Percentiles rank a stretch among this genome's conserved stretches.
These are phyloP conservation scores for Beta lomatogona DNA, from an alignment of 179 eudicot genomes.

Conservation along the genomic window DNA sequence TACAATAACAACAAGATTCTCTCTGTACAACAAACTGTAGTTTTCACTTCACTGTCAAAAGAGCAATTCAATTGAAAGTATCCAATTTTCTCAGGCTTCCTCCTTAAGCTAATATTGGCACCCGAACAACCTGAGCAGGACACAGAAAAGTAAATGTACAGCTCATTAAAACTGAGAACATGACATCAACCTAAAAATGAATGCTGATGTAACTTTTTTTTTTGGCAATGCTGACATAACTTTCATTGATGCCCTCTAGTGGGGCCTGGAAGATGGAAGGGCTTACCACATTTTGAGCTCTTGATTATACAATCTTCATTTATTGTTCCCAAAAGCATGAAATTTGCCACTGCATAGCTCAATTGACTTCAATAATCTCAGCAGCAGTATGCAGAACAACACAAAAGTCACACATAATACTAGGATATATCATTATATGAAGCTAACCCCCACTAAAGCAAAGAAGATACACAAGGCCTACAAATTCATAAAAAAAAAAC, in stretches of 20 bases:
- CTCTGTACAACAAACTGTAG: neutral
- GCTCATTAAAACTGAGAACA: neutral
- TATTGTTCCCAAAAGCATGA: neutral
- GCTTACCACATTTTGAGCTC: no score
- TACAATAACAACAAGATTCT: conserved; percentile 8
- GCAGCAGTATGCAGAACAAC: neutral
- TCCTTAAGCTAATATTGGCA: neutral
- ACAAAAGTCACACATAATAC: no score
- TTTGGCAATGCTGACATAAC: no score
- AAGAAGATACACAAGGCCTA: neutral
- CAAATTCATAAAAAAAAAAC: neutral
- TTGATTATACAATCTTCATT: neutral
- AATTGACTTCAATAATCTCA: neutral
- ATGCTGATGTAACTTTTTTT: no score
- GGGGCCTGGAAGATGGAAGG: no score
- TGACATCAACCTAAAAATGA: neutral
- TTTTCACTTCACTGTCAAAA: neutral
- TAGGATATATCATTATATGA: no score
- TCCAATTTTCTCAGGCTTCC: neutral
- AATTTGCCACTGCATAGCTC: neutral
- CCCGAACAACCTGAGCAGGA: neutral
- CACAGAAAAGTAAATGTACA: neutral
- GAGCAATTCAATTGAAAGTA: neutral
- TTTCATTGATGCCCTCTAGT: no score
- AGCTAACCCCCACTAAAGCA: no score